Evolutionary conservation across 495 filamentous ascomycete species (phyloP), one percentile per base, ranked within the genome.

Genomic region (Cercophora newfieldiana): DNA sequence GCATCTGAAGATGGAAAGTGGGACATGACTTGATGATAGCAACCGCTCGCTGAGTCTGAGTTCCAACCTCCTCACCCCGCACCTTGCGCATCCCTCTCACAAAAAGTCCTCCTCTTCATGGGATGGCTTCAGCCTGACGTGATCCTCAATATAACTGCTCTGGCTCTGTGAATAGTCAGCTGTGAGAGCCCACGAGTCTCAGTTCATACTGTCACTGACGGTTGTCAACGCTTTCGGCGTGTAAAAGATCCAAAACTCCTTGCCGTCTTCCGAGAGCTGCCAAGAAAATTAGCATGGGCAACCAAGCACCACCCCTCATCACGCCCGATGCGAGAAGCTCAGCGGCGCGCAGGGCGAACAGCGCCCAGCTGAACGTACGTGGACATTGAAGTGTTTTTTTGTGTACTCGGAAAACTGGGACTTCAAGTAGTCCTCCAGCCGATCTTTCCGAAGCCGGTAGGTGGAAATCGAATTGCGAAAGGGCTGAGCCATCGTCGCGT

Each of bases 251-350:
- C 29, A 58, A 16, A 58, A 58, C 26, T 58, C 55, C 26, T 33
- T 58, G 26, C 55, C 55, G n/a, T 58, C 55, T 33, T 30, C 26
- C 22, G 55, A 58, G 24, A 58, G 55, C 55, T 58, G 19, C 19
- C 26, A 12, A 28, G 37, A 14, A 3, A 12, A 16, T 14, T 16
- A n/a, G 12, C 19, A 21, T 58, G 26, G 33, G 55, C 55, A 33
- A n/a, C 26, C 22, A 7, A 26, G n/a, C n/a, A n/a, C n/a, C 37
- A 14, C 2, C 10, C 37, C 37, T 2, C 54, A 6, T n/a, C 2
- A 28, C 24, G 54, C n/a, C 26, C 28, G 55, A 30, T 26, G 21
- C 51, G 14, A 25, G 51, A 24, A 3, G 26, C n/a, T n/a, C n/a
- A 7, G 16, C 37, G 37, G 21, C 16, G 44, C n/a, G n/a, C n/a